Percentiles rank a stretch among this genome's conserved stretches.
These are phyloP conservation scores for Lactarius pseudohatsudake DNA, from an alignment of 768 basidiomycete genomes.

Conservation along the genomic window DNA sequence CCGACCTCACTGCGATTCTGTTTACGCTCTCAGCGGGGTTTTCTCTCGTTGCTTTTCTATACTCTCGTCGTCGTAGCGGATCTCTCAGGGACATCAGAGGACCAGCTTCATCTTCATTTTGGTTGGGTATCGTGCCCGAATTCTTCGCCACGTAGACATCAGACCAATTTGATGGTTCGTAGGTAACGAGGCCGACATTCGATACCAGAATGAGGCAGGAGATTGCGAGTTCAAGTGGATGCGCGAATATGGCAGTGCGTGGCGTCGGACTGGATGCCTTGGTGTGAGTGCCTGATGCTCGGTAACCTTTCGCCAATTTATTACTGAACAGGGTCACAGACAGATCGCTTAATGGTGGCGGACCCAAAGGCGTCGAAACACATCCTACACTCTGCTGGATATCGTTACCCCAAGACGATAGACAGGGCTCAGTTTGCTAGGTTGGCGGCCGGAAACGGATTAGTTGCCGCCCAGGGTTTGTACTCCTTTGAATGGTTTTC, in stretches of 20 bases:
- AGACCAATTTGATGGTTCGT: not conserved
- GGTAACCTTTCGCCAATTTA: not conserved
- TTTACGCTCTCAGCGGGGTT: not conserved
- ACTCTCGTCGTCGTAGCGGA: not conserved
- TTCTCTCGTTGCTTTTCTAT: not conserved
- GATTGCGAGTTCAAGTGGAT: slow-evolving; percentile 28
- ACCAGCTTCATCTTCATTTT: not conserved
- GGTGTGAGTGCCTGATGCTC: slow-evolving; percentile 26
- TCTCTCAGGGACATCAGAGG: not conserved
- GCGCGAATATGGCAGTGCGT: slow-evolving; percentile 30
- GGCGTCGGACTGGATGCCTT: slow-evolving; percentile 29
- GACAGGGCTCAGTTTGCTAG: slow-evolving; percentile 19
- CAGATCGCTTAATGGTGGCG: not conserved
- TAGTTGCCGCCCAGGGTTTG: slow-evolving; percentile 30
- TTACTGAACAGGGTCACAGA: slow-evolving; percentile 22
- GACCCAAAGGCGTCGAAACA: slow-evolving; percentile 32
- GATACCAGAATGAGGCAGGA: slow-evolving; percentile 27
- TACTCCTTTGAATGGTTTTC: not conserved
- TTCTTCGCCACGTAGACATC: not conserved
- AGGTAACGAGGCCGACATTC: slow-evolving; percentile 2
- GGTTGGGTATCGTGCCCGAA: not conserved
- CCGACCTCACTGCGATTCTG: not conserved
- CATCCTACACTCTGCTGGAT: slow-evolving; percentile 34
- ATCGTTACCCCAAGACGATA: slow-evolving; percentile 27
- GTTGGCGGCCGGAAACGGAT: slow-evolving; percentile 27